Evolutionary conservation across 371 early-diverging fungal species (phyloP), one percentile per base, ranked within the genome.

Genomic region (Conidiobolus coronatus): DNA sequence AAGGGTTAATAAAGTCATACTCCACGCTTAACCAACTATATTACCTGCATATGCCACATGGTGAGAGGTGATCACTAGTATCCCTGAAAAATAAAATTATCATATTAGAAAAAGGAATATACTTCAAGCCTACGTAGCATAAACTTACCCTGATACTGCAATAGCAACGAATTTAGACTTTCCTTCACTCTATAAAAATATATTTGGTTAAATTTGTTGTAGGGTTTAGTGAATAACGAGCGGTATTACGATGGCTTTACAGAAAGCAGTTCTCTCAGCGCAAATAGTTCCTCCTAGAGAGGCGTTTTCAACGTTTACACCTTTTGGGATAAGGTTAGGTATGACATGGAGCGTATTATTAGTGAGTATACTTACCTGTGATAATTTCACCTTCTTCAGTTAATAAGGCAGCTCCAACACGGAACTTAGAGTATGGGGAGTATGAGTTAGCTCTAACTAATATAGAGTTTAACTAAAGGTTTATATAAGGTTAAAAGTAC

Each of bases 281-380:
- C 87, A 86, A 38, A 83, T 82, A 49, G 69, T 64, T 19, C 60
- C 73, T 37, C 77, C 74, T 65, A 37, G 43, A 0, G 77, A 75
- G 4, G 83, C 78, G 52, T 79, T 83, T 52, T 87, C 88, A 36
- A 87, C 73, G 53, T 87, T 87, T 51, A 77, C 74, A n/a, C 86
- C 86, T 67, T n/a, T 15, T n/a, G 15, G 18, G 5, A 11, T 12
- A 20, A 36, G 12, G 18, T 22, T 20, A 34, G 19, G 20, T 36
- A 42, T 18, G 14, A 13, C 12, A 29, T 41, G 4, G 3, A 20
- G 9, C 3, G 9, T 29, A 29, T 3, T 29, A 29, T 5, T 29
- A 29, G 29, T 29, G 40, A 20, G 11, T 29, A 29, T 15, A 15
- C 2, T 50, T 65, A 71, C 75, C 75, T 63, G 69, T 61, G 40